Evolutionary conservation across 108 stramenopile species (phyloP).

Genomic region (Aurantiochytrium sp.): DNA sequence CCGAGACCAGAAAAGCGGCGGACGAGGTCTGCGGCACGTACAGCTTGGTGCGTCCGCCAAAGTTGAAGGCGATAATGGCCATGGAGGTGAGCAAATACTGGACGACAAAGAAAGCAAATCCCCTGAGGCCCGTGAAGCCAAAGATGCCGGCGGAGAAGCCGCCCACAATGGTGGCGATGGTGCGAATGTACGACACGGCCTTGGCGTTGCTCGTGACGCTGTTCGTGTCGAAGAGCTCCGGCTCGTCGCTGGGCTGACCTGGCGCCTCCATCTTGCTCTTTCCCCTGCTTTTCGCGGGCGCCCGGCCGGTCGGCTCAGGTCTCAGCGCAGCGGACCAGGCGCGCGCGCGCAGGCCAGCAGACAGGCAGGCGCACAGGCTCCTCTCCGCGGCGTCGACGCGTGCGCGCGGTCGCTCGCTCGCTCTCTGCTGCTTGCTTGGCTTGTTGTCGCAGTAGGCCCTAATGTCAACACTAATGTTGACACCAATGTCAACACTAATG

Average conservation of each 20-base stretch:
- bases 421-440: too few species aligned
- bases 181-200: not conserved
- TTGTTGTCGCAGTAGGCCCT: too few species aligned
- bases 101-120: not conserved
- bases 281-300: too few species aligned
- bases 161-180: not conserved
- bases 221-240: conserved; percentile 7
- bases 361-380: too few species aligned
- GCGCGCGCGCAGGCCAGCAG: too few species aligned
- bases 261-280: not conserved
- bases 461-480: too few species aligned
- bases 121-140: conserved; percentile 25
- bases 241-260: not conserved
- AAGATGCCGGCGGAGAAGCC: conserved; percentile 9
- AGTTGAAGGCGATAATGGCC: conserved; percentile 17
- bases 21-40: not conserved
- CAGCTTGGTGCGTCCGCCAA: not conserved
- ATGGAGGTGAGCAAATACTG: not conserved
- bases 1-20: not conserved
- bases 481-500: too few species aligned
- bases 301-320: too few species aligned
- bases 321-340: too few species aligned
- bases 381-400: too few species aligned
- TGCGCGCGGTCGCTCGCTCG: too few species aligned
- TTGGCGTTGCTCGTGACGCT: not conserved